Percentiles rank a stretch among this genome's conserved stretches.
These are phyloP conservation scores for Dictyostelium citrinum DNA, from an alignment of 78 protist species.

Conservation along the genomic window DNA sequence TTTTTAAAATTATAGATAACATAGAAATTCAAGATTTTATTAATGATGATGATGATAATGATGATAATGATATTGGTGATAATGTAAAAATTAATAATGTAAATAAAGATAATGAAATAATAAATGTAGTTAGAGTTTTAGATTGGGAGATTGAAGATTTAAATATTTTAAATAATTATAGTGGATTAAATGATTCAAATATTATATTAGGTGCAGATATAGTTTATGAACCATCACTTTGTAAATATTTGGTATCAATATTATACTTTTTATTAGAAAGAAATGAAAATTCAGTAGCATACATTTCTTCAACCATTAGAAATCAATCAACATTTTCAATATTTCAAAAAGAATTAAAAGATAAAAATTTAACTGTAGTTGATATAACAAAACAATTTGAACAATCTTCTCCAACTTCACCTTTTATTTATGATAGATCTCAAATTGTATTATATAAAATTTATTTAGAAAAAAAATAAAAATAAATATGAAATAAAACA, in stretches of 20 bases:
- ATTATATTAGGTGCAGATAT: conserved; percentile 66
- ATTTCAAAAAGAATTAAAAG: conserved; percentile 22
- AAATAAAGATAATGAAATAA: not conserved
- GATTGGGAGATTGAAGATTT: conserved; percentile 57
- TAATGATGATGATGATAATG: conserved; percentile 5
- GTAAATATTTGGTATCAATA: conserved; percentile 27
- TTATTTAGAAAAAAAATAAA: not conserved
- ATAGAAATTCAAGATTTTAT: not conserved
- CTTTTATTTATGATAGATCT: conserved; percentile 43
- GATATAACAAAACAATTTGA: conserved; percentile 2
- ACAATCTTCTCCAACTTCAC: not conserved
- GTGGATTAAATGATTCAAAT: not conserved
- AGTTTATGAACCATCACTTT: conserved; percentile 61
- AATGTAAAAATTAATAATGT: not conserved
- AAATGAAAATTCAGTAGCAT: conserved; percentile 18
- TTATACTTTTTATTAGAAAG: not conserved
- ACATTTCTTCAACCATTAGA: conserved; percentile 61
- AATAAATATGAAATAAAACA: not conserved
- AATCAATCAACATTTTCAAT: conserved; percentile 27
- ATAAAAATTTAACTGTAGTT: not conserved
- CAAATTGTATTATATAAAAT: conserved; percentile 66
- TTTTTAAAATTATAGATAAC: not conserved
- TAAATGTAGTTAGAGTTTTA: not conserved
- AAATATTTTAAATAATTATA: not conserved
- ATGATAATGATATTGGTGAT: not conserved